Evolutionary conservation across 2,329 filamentous ascomycete genomes (phyloP), one percentile per base, ranked within the genome.

Genomic region (Verticillium longisporum): DNA sequence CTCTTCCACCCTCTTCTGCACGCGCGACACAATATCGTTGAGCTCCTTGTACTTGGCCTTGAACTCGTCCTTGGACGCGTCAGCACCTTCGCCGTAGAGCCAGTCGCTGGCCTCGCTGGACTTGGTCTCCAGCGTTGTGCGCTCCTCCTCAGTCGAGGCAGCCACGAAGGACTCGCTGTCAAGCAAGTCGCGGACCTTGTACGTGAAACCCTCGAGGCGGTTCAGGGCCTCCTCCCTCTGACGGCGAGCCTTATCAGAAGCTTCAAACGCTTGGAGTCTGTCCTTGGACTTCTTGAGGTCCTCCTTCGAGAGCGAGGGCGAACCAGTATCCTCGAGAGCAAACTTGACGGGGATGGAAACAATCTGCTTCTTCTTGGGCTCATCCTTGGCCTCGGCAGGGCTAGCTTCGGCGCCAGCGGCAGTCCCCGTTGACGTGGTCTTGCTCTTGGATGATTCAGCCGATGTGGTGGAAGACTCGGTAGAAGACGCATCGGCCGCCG

Each of bases 161-260:
- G 82, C 81, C 59, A 89, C 79, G 72, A 97, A 98, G 1, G 82
- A 80, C 56, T 91, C 87, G 63, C 89, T 88, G 53, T 91, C 88
- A 1, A 97, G 80, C 55, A 96, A 82, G 73, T 97, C 92, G 32
- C 92, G 88, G 33, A 90, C 85, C 69, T 87, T 89, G 80, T 99
- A 99, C 14, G 93, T 97, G 74, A 90, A 98, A 13, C 84, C 88
- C 75, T 99, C 95, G n/a, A 99, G 85, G 66, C 90, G 89, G 76
- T 98, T 99, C 61, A 97, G 80, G 1, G 91, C 86, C 73, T 97
- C 94, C 72, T 97, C 93, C 36, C 93, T 87, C 61, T 87, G 80
- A 38, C 87, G 77, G 58, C 93, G 89, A 33, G 89, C 86, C 66
- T 84, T 85, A 75, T 99, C 95, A 2, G 94, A 97, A 32, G 84